These are phyloP conservation scores for Discostella pseudostelligera DNA, from an alignment of 108 stramenopile species.

Conservation along the genomic window DNA sequence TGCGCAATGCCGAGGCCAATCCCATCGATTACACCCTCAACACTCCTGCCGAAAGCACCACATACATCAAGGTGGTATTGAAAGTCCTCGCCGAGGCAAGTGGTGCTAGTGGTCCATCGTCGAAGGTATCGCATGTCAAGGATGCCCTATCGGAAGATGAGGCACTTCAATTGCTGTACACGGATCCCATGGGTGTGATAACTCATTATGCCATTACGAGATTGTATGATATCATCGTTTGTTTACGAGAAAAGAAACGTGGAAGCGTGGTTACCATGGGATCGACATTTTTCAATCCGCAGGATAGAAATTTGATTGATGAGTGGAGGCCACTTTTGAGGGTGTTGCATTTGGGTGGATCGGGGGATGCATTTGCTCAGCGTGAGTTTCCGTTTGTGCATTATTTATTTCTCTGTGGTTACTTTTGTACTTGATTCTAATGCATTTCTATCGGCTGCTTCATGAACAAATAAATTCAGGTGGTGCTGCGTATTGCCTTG, in stretches of 20 bases:
- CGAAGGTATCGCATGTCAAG: slow-evolving; percentile 52
- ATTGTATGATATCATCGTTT: slow-evolving; percentile 61
- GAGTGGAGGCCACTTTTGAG: slow-evolving; percentile 49
- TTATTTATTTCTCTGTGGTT: background rate
- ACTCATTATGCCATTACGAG: slow-evolving; percentile 71
- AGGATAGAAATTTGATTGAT: slow-evolving; percentile 48
- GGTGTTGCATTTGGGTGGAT: slow-evolving; percentile 46
- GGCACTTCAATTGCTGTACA: slow-evolving; percentile 54
- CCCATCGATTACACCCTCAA: slow-evolving; percentile 70
- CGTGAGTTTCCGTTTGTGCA: slow-evolving; percentile 19
- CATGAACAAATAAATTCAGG: slow-evolving; percentile 8
- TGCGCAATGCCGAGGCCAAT: slow-evolving; percentile 70
- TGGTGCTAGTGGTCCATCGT: slow-evolving; percentile 45
- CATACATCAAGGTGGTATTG: slow-evolving; percentile 59
- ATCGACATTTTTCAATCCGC: slow-evolving; percentile 43
- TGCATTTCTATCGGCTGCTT: background rate
- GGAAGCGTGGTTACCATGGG: slow-evolving; percentile 32
- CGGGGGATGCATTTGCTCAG: slow-evolving; percentile 55
- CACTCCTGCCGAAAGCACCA: slow-evolving; percentile 55
- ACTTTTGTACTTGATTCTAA: background rate
- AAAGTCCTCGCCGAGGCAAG: slow-evolving; percentile 59
- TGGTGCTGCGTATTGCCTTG: slow-evolving; percentile 53
- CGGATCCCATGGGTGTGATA: slow-evolving; percentile 63
- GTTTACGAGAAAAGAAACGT: slow-evolving; percentile 47
- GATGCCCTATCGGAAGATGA: slow-evolving; percentile 44